Evolutionary conservation across 768 basidiomycete genomes (phyloP).

Genomic region (Phlebiopsis flavidoalba): DNA sequence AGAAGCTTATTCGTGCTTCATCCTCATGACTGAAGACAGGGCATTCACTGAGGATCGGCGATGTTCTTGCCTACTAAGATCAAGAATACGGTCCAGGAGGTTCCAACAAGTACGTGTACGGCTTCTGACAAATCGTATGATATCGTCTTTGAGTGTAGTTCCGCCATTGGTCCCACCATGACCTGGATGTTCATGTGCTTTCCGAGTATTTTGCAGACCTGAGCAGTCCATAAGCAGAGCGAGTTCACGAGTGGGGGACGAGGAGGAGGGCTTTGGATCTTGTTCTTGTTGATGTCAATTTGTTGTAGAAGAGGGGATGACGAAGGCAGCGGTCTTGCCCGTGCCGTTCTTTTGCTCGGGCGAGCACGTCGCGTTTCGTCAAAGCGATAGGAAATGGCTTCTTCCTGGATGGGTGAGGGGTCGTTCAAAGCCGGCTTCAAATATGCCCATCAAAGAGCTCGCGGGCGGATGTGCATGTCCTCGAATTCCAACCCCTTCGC

Average conservation of each 20-base stretch:
- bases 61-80: conserved; percentile 90
- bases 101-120: conserved; percentile 96
- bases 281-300: conserved; percentile 73
- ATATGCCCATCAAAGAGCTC: conserved; percentile 99
- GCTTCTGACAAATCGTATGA: conserved; percentile 82
- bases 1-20: conserved; percentile 97
- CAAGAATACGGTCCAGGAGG: conserved; percentile 93
- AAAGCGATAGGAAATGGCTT: conserved; percentile 95
- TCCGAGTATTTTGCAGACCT: conserved; percentile 95
- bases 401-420: conserved; percentile 99
- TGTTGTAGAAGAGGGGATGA: conserved; percentile 96
- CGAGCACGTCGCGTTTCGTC: conserved; percentile 89
- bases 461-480: conserved; percentile 84
- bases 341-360: conserved; percentile 96
- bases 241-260: conserved; percentile 97
- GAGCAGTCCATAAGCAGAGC: conserved; percentile 98
- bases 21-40: conserved; percentile 99
- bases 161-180: conserved; percentile 99
- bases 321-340: conserved; percentile 98
- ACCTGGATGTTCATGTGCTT: conserved; percentile 95
- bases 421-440: conserved; percentile 95
- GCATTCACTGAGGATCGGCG: conserved; percentile 90
- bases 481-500: conserved; percentile 95
- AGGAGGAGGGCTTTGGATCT: conserved; percentile 96
- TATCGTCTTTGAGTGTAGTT: conserved; percentile 97